A percentile compares a stretch with the other conserved stretches of the same genome.
phyloP scores from a whole-genome alignment of 2,329 filamentous ascomycete species.

The Sarocladium strictum region DNA sequence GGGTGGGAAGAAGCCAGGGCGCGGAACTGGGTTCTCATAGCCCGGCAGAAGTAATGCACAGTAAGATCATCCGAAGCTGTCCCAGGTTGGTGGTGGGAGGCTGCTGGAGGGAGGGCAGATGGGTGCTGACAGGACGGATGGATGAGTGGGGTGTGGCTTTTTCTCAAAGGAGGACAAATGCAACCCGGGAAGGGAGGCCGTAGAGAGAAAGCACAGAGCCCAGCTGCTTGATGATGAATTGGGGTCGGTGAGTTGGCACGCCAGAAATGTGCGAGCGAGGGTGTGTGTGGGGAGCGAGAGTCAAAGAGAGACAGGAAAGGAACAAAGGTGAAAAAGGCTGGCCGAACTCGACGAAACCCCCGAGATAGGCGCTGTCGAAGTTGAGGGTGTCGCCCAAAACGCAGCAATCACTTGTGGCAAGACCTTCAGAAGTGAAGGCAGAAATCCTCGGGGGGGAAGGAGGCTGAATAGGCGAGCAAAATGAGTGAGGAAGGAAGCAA shows the following conservation, averaged over 20 bases:
- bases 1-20: background rate
- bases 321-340: background rate
- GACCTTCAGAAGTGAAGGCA: too few relatives aligned
- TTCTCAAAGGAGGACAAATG: too few relatives aligned
- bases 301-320: background rate
- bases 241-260: slow-evolving; percentile 5
- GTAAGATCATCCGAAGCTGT: background rate
- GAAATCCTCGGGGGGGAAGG: too few relatives aligned
- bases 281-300: background rate
- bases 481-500: too few relatives aligned
- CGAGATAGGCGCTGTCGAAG: background rate
- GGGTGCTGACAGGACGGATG: slow-evolving; percentile 2
- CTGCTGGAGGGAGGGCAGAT: background rate
- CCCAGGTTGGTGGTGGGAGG: background rate
- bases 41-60: background rate
- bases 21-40: background rate
- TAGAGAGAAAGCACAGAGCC: too few relatives aligned
- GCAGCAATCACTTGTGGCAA: too few relatives aligned
- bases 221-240: background rate
- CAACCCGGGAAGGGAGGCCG: too few relatives aligned
- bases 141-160: slow-evolving; percentile 4
- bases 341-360: background rate
- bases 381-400: background rate
- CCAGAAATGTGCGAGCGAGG: background rate
- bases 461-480: background rate